phyloP scores from a whole-genome alignment of 495 filamentous ascomycete species.

The Hamigera avellanea region DNA sequence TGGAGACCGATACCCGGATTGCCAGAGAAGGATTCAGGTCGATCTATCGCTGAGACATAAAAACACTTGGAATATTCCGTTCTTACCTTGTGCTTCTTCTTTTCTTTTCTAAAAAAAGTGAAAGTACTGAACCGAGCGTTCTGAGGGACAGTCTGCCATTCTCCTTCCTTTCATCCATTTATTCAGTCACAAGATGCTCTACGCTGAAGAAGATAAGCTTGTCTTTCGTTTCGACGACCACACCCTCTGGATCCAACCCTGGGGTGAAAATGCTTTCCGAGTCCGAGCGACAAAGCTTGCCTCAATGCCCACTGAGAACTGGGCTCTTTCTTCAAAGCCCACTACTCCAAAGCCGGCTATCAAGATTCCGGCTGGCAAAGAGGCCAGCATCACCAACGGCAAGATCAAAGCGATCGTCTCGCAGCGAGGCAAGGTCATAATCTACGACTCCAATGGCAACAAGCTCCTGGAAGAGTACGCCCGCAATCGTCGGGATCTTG shows the following conservation, averaged over 20 bases:
- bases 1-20: too few species aligned
- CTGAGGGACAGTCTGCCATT: too few species aligned
- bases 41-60: too few species aligned
- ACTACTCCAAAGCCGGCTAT: constrained; percentile 8
- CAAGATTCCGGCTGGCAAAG: constrained; percentile 13
- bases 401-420: constrained; percentile 38
- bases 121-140: too few species aligned
- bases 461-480: constrained; percentile 45
- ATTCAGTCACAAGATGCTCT: constrained; percentile 39
- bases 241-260: constrained; percentile 41
- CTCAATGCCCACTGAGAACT: constrained; percentile 37
- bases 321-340: constrained; percentile 33
- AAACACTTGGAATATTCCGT: too few species aligned
- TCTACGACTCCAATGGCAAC: constrained; percentile 31
- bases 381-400: constrained; percentile 37
- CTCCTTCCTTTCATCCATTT: too few species aligned
- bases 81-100: too few species aligned
- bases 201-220: constrained; percentile 24
- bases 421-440: constrained; percentile 35
- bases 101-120: too few species aligned
- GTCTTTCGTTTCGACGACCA: constrained; percentile 41
- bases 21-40: too few species aligned
- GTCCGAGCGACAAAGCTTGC: constrained; percentile 39
- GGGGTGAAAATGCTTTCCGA: constrained; percentile 42
- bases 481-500: constrained; percentile 36